Percentiles rank a stretch among this genome's conserved stretches.
Conservation (phyloP, 2,329 filamentous ascomycete genomes). For the Colletotrichum shisoi region DNA sequence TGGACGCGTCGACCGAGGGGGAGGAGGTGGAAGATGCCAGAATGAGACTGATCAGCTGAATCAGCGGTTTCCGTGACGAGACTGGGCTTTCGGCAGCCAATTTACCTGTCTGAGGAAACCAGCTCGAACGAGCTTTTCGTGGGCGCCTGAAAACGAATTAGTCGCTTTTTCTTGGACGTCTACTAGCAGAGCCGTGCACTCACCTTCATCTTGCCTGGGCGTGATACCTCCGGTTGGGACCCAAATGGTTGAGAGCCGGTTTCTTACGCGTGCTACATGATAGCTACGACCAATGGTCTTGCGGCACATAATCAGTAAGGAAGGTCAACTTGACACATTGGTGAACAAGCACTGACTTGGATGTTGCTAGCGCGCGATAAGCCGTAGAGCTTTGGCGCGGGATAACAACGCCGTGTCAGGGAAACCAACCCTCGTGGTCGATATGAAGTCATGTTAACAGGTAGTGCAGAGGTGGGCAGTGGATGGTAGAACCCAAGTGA, state of each 20-base stretch:
- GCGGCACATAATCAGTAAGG: background rate
- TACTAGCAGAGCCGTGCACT: slow-evolving; percentile 25
- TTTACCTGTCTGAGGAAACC: slow-evolving; percentile 77
- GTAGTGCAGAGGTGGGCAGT: background rate
- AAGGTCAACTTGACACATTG: background rate
- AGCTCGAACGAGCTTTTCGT: slow-evolving; percentile 72
- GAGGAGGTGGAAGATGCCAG: slow-evolving; percentile 90
- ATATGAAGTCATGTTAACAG: background rate
- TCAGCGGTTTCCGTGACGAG: background rate
- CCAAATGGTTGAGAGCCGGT: slow-evolving; percentile 78
- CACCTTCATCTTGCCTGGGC: slow-evolving; percentile 63
- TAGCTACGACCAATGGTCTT: slow-evolving; percentile 28
- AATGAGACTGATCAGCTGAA: slow-evolving; percentile 68
- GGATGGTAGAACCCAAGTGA: background rate
- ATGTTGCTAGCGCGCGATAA: background rate
- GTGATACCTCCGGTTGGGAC: slow-evolving; percentile 76
- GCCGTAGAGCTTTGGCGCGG: no score
- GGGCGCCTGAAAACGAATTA: slow-evolving; percentile 60
- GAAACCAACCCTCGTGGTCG: background rate
- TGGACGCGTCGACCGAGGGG: slow-evolving; percentile 88
- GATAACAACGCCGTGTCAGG: background rate
- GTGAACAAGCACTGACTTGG: background rate
- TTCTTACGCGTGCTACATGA: slow-evolving; percentile 19
- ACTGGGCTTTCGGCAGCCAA: slow-evolving; percentile 13
- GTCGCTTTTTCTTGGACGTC: slow-evolving; percentile 2